Percentiles rank a stretch among this genome's conserved stretches.
These are phyloP conservation scores for Cladosporium colombiae DNA, from an alignment of 2,329 filamentous ascomycete genomes.

Conservation along the genomic window DNA sequence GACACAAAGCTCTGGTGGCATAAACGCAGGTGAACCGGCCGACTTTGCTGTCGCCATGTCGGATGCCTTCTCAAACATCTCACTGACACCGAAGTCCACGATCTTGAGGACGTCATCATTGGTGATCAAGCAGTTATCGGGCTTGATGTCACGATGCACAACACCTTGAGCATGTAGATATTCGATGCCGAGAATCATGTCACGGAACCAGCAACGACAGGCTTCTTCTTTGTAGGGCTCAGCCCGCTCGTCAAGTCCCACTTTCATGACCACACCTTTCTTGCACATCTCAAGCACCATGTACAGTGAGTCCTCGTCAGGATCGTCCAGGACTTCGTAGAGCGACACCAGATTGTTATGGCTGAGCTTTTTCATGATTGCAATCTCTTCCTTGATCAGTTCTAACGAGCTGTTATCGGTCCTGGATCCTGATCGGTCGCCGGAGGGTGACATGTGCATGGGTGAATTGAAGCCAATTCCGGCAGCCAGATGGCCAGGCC, in stretches of 20 bases:
- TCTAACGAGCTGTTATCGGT: slow-evolving; percentile 71
- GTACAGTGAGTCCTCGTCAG: slow-evolving; percentile 91
- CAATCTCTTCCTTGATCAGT: slow-evolving; percentile 92
- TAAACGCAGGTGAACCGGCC: slow-evolving; percentile 89
- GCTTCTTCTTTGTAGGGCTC: slow-evolving; percentile 79
- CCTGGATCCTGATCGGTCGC: slow-evolving; percentile 50
- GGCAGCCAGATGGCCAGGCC: slow-evolving; percentile 54
- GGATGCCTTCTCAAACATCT: slow-evolving; percentile 90
- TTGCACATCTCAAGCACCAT: slow-evolving; percentile 99
- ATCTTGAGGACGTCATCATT: slow-evolving; percentile 93
- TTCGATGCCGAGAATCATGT: slow-evolving; percentile 91
- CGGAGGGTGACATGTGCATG: slow-evolving; percentile 60
- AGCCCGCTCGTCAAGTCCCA: slow-evolving; percentile 80
- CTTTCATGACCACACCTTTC: slow-evolving; percentile 95
- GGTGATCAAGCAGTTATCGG: slow-evolving; percentile 89
- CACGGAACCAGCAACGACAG: slow-evolving; percentile 90
- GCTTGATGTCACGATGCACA: slow-evolving; percentile 96
- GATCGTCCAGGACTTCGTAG: slow-evolving; percentile 93
- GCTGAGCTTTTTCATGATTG: slow-evolving; percentile 98
- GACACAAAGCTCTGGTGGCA: slow-evolving; percentile 89
- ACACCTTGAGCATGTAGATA: slow-evolving; percentile 94
- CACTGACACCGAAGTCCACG: slow-evolving; percentile 97
- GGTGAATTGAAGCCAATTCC: slow-evolving; percentile 63
- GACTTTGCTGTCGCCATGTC: slow-evolving; percentile 92
- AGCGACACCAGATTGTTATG: slow-evolving; percentile 91